Conservation (phyloP, 2,329 filamentous ascomycete genomes). For the Westerdykella sp. region DNA sequence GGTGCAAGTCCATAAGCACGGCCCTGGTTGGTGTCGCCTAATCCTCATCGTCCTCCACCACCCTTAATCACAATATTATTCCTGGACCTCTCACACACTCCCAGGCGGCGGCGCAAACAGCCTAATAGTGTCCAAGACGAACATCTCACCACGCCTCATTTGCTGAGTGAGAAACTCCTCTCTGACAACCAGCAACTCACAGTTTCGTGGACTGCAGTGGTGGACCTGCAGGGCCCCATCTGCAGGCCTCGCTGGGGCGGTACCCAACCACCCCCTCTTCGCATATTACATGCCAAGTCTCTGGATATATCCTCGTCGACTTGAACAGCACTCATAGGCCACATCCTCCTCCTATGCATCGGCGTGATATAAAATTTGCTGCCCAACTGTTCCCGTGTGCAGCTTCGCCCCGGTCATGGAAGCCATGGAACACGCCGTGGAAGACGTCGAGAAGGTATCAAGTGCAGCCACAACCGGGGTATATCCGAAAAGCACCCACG, state of each 20-base stretch:
- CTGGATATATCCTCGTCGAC: constrained; percentile 20
- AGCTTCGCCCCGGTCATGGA: constrained; percentile 12
- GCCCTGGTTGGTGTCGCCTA: not conserved
- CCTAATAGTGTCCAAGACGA: constrained; percentile 21
- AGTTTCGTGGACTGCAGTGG: not conserved
- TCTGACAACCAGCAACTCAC: constrained; percentile 13
- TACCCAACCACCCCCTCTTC: constrained; percentile 9
- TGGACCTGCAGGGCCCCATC: constrained; percentile 27
- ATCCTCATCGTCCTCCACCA: constrained; percentile 3
- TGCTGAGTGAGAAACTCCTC: constrained; percentile 12
- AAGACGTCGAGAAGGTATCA: constrained; percentile 16
- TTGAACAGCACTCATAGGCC: constrained; percentile 16
- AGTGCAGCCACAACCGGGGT: constrained; percentile 13
- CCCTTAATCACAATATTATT: not conserved
- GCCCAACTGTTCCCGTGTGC: constrained; percentile 16
- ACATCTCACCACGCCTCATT: constrained; percentile 11
- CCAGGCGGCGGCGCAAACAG: constrained; percentile 20
- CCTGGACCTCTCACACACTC: constrained; percentile 3
- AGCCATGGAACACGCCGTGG: constrained; percentile 14
- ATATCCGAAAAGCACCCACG: too few relatives aligned
- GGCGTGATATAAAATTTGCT: constrained; percentile 18
- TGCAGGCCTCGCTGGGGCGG: constrained; percentile 1
- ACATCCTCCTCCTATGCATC: constrained; percentile 14
- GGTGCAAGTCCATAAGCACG: constrained; percentile 13
- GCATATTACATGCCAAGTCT: constrained; percentile 12